These are phyloP conservation scores for Pythium vanterpoolii DNA, from an alignment of 352 stramenopile species.

Conservation along the genomic window DNA sequence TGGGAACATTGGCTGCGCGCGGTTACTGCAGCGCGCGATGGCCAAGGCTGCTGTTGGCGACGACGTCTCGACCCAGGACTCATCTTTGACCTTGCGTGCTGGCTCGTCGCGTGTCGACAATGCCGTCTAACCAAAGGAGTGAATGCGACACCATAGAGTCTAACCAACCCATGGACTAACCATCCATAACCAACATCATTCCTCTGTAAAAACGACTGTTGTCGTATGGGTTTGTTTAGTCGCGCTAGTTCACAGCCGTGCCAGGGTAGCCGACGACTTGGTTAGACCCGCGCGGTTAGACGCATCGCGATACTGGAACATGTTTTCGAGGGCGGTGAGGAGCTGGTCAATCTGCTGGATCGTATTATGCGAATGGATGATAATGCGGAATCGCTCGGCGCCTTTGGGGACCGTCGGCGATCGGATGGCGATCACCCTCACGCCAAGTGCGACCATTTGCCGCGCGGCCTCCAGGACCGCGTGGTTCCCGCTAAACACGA, in stretches of 20 bases:
- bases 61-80: slow-evolving; percentile 21
- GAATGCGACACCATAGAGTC: slow-evolving; percentile 1
- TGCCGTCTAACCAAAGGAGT: slow-evolving; percentile 41
- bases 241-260: neutral
- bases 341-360: slow-evolving; percentile 77
- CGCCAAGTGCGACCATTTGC: slow-evolving; percentile 55
- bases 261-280: neutral
- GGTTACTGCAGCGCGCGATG: slow-evolving; percentile 75
- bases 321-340: slow-evolving; percentile 39
- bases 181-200: neutral
- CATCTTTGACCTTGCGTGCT: slow-evolving; percentile 57
- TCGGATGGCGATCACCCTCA: slow-evolving; percentile 94
- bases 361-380: slow-evolving; percentile 95
- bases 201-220: too few relatives aligned
- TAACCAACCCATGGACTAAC: neutral
- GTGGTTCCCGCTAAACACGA: slow-evolving; percentile 92
- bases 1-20: slow-evolving; percentile 72
- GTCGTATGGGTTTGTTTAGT: too few relatives aligned
- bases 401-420: slow-evolving; percentile 94
- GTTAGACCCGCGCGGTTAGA: neutral
- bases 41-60: slow-evolving; percentile 61
- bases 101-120: slow-evolving; percentile 60
- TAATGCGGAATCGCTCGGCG: slow-evolving; percentile 93
- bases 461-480: slow-evolving; percentile 76
- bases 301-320: slow-evolving; percentile 31